Evolutionary conservation across 768 basidiomycete species (phyloP), one percentile per base, ranked within the genome.

Genomic region (Pisolithus orientalis): DNA sequence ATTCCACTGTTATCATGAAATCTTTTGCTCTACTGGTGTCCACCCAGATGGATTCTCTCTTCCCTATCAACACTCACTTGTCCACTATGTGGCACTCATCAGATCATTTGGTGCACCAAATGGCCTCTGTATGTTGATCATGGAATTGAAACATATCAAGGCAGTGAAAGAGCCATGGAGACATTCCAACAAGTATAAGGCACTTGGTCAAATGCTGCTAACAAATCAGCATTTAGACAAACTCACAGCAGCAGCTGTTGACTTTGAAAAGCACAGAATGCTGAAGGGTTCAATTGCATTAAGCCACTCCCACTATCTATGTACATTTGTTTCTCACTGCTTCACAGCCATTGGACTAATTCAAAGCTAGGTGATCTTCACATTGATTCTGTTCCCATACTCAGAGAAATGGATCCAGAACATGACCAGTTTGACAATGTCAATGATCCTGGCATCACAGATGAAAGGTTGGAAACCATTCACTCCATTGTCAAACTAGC

Each of bases 221-320:
- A 43, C 21, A 2, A 43, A 43, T 24, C 42, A 43, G 11, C 24
- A 25, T 14, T 10, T 25, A 24, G 16, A 27, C 47, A 67, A 70
- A 52, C 52, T 64, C 1, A 59, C 57, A 1, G 63, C 59, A 5
- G 45, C 57, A 2, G 56, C 55, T 1, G 49, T 54, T 3, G 47
- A 65, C 42, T 63, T 70, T 28, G 32, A 47, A 14, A 21, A 44
- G 1, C 42, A 39, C 6, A 58, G 62, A 5, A 63, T 70, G 59
- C 57, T 70, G 2, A 39, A 39, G 14, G 50, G 40, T 28, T 59
- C 58, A 14, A 53, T 48, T 0, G 59, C 61, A 21, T 61, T 61
- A 25, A 39, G 38, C 17, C 38, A 39, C 13, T 5, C 17, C 38
- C 13, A 13, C 6, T 14, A 39, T 39, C 38, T 39, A 39, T 39